Evolutionary conservation across 805 yeast genomes (phyloP).

Genomic region (Starmerella bombicola): DNA sequence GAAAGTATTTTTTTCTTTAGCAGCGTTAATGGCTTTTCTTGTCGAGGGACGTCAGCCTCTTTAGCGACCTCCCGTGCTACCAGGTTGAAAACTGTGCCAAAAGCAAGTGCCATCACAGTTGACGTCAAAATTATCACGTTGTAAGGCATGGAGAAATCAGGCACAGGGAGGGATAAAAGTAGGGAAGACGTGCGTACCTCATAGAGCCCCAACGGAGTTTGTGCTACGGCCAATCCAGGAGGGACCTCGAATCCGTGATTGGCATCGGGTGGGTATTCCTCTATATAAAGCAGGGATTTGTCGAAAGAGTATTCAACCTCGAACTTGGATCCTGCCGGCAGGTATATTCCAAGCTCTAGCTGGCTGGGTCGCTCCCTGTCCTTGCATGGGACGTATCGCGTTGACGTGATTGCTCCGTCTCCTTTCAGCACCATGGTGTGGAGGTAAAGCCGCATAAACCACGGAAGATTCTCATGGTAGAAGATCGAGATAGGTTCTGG

Average conservation of each 20-base stretch:
- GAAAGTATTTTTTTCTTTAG: too few species aligned
- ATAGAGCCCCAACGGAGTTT: conserved; percentile 31
- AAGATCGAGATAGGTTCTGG: conserved; percentile 38
- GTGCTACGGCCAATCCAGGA: conserved; percentile 43
- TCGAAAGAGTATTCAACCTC: conserved; percentile 59
- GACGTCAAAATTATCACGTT: conserved; percentile 90
- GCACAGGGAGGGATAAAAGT: conserved; percentile 78
- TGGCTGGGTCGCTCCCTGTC: conserved; percentile 77
- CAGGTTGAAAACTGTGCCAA: conserved; percentile 75
- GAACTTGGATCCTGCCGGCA: conserved; percentile 36
- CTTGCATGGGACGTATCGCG: conserved; percentile 55
- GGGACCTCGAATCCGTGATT: conserved; percentile 94
- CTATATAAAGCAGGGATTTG: conserved; percentile 66
- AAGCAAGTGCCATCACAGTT: conserved; percentile 82
- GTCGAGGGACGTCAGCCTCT: too few species aligned
- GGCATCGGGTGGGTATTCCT: conserved; percentile 99
- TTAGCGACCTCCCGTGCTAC: conserved; percentile 39
- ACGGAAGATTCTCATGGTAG: conserved; percentile 76
- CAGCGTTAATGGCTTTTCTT: too few species aligned
- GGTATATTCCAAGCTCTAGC: conserved; percentile 48
- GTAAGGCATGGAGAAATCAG: conserved; percentile 97
- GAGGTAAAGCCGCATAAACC: conserved; percentile 79
- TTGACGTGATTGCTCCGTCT: conserved; percentile 24
- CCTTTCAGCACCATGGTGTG: conserved; percentile 41
- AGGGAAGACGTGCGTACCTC: conserved; percentile 70